Evolutionary conservation across 1,139 yeast species (phyloP), one percentile per base, ranked within the genome.

Genomic region (Suhomyces bokatorum): DNA sequence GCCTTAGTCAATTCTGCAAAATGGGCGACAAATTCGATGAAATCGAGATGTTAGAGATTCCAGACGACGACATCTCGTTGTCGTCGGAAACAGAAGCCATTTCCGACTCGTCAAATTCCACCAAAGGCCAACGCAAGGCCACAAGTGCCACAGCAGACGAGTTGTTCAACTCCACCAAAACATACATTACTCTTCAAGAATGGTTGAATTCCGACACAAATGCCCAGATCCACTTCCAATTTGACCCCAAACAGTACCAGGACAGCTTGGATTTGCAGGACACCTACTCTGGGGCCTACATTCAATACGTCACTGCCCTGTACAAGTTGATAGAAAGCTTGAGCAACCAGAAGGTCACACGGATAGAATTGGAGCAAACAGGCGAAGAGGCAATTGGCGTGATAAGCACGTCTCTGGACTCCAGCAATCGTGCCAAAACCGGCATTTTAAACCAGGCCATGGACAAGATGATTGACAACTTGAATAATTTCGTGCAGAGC

Each of bases 31-130:
- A 40, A 35, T 70, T 66, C 50, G 73, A 66, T 35, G 78, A 73
- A 47, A 72, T 74, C 29, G 78, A 73, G 48, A 72, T 73, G 78
- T 60, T 75, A 41, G 78, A 73, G 39, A 66, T 74, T 22, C 77
- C 75, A 1, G 77, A 69, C 14, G 70, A 68, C 39, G 67, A 59
- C 24, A 38, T 32, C 2, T 20, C 42, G 16, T 57, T 66, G 2
- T 49, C 56, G 6, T 65, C 70, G 0, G 74, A 64, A 30, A 67
- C 69, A 0, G 74, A 65, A 43, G 63, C 66, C 3, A 55, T 63
- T 8, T 56, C 70, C 9, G 60, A 57, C 26, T 51, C 66, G 2
- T 55, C 60, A 27, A 33, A 32, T 32, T 32, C 40, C 13, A 32
- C 39, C 9, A 35, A 31, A 11, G 30, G 26, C 14, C 32, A 14